Percentiles rank a stretch among this genome's conserved stretches.
These are phyloP conservation scores for Medicago arabica DNA, from an alignment of 306 rosid species.

Conservation along the genomic window DNA sequence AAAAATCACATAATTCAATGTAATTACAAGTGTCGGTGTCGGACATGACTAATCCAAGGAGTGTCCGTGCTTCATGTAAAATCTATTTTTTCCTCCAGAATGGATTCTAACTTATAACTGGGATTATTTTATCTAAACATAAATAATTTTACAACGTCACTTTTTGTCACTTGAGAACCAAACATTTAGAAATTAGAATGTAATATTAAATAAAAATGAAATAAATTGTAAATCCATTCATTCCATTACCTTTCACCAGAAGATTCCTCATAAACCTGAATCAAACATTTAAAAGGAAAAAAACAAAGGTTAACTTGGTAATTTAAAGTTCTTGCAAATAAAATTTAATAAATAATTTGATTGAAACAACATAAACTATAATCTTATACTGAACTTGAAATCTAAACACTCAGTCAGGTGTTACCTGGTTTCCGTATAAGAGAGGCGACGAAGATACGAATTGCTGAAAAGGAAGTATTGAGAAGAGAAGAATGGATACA, in stretches of 20 bases:
- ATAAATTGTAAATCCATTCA: constrained; percentile 23
- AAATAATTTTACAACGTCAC: background rate
- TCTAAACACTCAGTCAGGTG: too few relatives aligned
- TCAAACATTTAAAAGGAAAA: constrained; percentile 42
- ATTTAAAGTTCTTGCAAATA: constrained; percentile 3
- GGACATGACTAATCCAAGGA: too few relatives aligned
- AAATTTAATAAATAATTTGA: constrained; percentile 7
- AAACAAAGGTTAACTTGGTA: constrained; percentile 42
- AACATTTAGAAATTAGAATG: background rate
- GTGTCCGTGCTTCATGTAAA: too few relatives aligned
- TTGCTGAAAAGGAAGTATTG: constrained; percentile 40
- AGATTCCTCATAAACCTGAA: constrained; percentile 62
- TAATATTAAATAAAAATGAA: background rate
- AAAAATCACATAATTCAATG: too few relatives aligned
- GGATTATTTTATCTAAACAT: background rate
- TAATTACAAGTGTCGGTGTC: too few relatives aligned
- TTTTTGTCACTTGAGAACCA: background rate
- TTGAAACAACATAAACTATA: constrained; percentile 7
- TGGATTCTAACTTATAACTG: background rate
- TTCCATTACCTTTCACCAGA: constrained; percentile 64
- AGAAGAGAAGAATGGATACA: constrained; percentile 45
- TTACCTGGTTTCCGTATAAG: constrained; percentile 48
- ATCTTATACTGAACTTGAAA: background rate
- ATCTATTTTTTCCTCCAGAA: background rate
- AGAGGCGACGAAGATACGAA: constrained; percentile 52